phyloP scores from a whole-genome alignment of 768 basidiomycete genomes.

The Russula virescens region DNA sequence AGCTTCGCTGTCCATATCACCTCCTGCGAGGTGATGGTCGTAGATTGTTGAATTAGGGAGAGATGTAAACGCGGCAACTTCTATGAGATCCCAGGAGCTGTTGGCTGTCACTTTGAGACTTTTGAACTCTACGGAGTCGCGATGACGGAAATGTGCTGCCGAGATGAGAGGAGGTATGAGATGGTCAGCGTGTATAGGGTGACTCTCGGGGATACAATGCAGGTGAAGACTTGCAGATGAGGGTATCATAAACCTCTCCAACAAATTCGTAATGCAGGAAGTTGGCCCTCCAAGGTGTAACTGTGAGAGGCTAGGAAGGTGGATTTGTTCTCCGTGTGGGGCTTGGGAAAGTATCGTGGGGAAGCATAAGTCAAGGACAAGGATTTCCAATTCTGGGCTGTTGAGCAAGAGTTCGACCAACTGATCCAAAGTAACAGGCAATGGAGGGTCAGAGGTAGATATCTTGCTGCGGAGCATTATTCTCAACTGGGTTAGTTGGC shows the following conservation, averaged over 20 bases:
- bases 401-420: not conserved
- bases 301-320: conserved; percentile 4
- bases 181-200: not conserved
- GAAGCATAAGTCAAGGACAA: conserved; percentile 4
- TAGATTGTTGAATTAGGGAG: no score
- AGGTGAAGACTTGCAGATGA: conserved; percentile 1
- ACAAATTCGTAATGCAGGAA: no score
- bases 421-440: not conserved
- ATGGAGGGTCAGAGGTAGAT: not conserved
- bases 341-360: not conserved
- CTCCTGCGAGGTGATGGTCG: not conserved
- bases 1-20: not conserved
- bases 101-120: not conserved
- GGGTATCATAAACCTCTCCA: not conserved
- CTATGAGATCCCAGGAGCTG: not conserved
- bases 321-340: not conserved
- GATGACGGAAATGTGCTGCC: not conserved
- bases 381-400: conserved; percentile 1
- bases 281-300: no score
- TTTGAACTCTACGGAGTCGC: not conserved
- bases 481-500: not conserved
- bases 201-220: not conserved
- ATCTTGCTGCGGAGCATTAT: not conserved
- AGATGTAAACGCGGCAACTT: no score
- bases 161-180: conserved; percentile 1